Base-by-base conservation (phyloP, 2,329 filamentous ascomycete genomes). In the Fusarium chuoi region DNA sequence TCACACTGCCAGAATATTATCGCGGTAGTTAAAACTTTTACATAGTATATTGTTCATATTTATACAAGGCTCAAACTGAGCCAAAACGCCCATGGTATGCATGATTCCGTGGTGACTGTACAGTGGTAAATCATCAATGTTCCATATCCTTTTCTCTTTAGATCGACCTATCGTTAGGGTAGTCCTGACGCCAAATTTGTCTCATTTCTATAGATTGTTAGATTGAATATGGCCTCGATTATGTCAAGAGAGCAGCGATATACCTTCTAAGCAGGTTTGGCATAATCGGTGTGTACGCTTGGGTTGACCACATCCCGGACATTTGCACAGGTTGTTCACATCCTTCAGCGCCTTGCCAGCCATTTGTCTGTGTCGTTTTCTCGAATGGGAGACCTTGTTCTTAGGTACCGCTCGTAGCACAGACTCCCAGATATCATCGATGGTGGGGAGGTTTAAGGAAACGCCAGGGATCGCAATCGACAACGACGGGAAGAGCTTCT, bases 321-420 rank as follows among this genome's bases (percentile, higher is more conserved):
- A 99, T 80, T 91, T 94, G 85, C 95, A 97, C 77, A 99, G 85
- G 61, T 90, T 89, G 73, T 93, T 96, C 65, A 97, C 91, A 81
- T 99, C 96, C 85, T 98, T 94, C 77, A 99, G 84, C 49, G 92
- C 96, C 85, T 99, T 99, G 79, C 96, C 96, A 30, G 95, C 96
- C 92, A 98, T 93, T 81, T 97, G 95, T 79, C 97, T 91, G 81
- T 95, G 92, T 77, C 96, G 90, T 88, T 95, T 98, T 87, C 96
- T 98, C 87, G 94, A 94, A 83, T 99, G 94, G 46, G 96, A 98
- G 39, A 95, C 97, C 89, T 98, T 99, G 87, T 98, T 98, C 89
- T 99, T 99, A 10, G 96, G 96, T 22, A 98, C 96, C 3, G 96
- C 96, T 75, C 92, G 92, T 76, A 99, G 87, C 51, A 99, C 89